Percentiles rank a stretch among this genome's conserved stretches.
Conservation (phyloP, 192 early-diverging fungal genomes). For the Backusella luteola region DNA sequence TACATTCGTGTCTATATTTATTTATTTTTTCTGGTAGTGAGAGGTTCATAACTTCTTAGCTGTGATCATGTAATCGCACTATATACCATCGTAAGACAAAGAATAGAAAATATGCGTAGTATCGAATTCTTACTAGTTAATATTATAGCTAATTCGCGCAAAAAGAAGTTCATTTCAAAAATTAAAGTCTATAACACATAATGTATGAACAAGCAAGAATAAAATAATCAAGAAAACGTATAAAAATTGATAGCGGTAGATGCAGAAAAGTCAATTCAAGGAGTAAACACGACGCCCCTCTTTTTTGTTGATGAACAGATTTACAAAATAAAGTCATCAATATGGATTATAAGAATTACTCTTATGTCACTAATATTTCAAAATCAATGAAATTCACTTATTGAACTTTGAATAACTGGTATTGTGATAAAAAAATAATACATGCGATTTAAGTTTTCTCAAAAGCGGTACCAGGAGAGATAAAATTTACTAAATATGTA, state of each 20-base stretch:
- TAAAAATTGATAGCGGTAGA: neutral
- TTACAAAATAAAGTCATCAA: neutral
- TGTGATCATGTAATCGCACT: too few species aligned
- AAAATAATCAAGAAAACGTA: neutral
- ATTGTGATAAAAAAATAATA: neutral
- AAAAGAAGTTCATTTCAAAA: neutral
- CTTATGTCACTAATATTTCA: neutral
- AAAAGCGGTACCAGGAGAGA: too few species aligned
- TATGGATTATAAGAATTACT: neutral
- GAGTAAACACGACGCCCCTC: neutral
- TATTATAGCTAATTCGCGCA: too few species aligned
- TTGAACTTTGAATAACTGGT: neutral
- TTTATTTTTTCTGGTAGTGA: too few species aligned
- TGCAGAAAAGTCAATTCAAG: neutral
- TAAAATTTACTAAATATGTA: too few species aligned
- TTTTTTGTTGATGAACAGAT: neutral
- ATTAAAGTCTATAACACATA: neutral
- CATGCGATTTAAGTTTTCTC: neutral
- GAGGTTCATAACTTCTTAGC: too few species aligned
- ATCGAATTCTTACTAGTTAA: too few species aligned
- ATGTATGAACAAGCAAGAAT: neutral
- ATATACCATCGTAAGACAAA: too few species aligned
- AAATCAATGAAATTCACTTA: neutral
- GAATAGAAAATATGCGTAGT: too few species aligned
- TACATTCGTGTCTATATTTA: too few species aligned